These are phyloP conservation scores for Colletotrichum camelliae DNA, from an alignment of 2,329 filamentous ascomycete genomes.

Conservation along the genomic window DNA sequence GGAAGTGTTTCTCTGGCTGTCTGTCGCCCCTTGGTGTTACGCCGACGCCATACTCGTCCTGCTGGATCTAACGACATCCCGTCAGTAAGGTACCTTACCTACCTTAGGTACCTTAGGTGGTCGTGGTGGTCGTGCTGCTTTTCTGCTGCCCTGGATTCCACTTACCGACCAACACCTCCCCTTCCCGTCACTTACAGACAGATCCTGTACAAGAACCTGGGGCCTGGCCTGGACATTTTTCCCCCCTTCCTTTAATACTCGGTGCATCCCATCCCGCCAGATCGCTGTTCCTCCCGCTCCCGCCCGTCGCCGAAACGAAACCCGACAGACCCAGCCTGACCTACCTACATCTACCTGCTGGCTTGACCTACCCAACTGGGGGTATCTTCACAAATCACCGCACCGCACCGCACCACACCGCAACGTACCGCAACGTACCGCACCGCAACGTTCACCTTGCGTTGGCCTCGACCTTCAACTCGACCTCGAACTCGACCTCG, in stretches of 20 bases:
- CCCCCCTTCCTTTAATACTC: neutral
- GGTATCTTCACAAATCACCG: neutral
- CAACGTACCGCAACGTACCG: neutral
- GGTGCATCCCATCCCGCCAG: constrained; percentile 16
- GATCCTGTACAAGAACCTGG: neutral
- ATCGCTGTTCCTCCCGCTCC: constrained; percentile 23
- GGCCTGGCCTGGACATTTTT: neutral
- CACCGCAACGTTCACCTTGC: neutral
- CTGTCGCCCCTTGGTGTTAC: neutral
- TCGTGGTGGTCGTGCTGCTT: neutral
- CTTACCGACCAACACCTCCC: neutral
- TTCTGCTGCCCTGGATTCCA: neutral
- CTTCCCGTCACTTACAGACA: neutral
- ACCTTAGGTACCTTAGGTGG: neutral
- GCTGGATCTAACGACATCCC: neutral
- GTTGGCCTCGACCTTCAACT: neutral
- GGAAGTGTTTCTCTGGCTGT: neutral
- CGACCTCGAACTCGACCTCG: neutral
- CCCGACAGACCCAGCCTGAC: constrained; percentile 15
- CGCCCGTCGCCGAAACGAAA: constrained; percentile 19
- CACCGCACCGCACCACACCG: neutral
- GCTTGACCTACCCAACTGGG: neutral
- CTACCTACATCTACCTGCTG: neutral
- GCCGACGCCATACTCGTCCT: neutral
- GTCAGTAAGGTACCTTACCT: neutral